phyloP scores from a whole-genome alignment of 768 basidiomycete species.

The Scleroderma citrinum region DNA sequence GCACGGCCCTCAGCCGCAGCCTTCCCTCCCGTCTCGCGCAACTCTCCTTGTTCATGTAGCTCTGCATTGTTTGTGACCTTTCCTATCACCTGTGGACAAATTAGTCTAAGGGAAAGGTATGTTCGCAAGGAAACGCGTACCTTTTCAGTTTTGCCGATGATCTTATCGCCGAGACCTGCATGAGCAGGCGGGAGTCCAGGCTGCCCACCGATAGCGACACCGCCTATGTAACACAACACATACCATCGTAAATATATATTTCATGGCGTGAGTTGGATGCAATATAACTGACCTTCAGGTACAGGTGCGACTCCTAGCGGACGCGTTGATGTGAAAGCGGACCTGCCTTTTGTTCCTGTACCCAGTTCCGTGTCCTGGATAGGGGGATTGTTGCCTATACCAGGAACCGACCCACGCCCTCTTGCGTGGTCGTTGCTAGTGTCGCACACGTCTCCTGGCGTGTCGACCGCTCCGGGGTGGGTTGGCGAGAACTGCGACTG shows the following conservation, averaged over 20 bases:
- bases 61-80: constrained; percentile 44
- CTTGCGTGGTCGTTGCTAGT: constrained; percentile 15
- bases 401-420: neutral
- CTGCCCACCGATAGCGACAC: constrained; percentile 22
- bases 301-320: constrained; percentile 34
- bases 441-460: constrained; percentile 8
- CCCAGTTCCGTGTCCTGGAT: constrained; percentile 1
- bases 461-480: neutral
- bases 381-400: neutral
- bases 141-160: constrained; percentile 55
- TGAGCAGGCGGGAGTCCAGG: constrained; percentile 28
- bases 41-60: constrained; percentile 50
- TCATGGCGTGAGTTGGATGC: too few relatives aligned
- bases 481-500: constrained; percentile 10
- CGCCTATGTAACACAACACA: constrained; percentile 8
- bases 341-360: constrained; percentile 6
- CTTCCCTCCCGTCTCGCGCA: constrained; percentile 50
- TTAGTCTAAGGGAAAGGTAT: neutral
- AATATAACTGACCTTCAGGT: constrained; percentile 22
- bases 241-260: too few relatives aligned
- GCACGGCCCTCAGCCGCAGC: constrained; percentile 36
- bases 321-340: constrained; percentile 27
- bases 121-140: constrained; percentile 21
- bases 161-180: constrained; percentile 43
- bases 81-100: constrained; percentile 37